These are phyloP conservation scores for Xylaria sp. DNA, from an alignment of 495 filamentous ascomycete genomes.

Conservation along the genomic window DNA sequence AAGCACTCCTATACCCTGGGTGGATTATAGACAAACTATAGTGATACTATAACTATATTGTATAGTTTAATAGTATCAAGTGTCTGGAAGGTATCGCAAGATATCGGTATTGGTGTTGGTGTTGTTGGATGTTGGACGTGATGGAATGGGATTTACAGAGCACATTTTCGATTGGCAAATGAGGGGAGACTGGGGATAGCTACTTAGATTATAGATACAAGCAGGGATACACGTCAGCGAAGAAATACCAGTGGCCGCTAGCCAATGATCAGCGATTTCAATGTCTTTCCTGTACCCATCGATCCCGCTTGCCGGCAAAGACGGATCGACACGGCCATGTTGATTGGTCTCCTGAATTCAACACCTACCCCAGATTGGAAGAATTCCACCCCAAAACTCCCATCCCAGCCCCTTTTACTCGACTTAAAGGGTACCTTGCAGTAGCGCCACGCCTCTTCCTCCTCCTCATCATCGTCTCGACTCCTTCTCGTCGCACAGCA, in stretches of 20 bases:
- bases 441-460: conserved; percentile 14
- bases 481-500: conserved; percentile 8
- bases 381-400: conserved; percentile 1
- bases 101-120: neutral
- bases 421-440: conserved; percentile 26
- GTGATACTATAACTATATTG: neutral
- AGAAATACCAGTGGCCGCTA: neutral
- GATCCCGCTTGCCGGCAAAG: neutral
- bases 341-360: conserved; percentile 16
- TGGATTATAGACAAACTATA: neutral
- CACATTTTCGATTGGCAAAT: neutral
- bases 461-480: neutral
- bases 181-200: neutral
- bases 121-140: no score
- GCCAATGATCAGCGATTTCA: neutral
- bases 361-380: conserved; percentile 21
- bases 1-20: neutral
- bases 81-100: neutral
- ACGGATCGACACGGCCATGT: neutral
- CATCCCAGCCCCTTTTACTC: neutral
- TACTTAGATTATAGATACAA: neutral
- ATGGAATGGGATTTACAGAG: no score
- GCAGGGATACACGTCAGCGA: neutral
- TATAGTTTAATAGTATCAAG: neutral
- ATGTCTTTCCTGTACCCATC: neutral